Evolutionary conservation across 192 early-diverging fungal genomes (phyloP), one percentile per base, ranked within the genome.

Genomic region (Rhizoclosmatium globosum): DNA sequence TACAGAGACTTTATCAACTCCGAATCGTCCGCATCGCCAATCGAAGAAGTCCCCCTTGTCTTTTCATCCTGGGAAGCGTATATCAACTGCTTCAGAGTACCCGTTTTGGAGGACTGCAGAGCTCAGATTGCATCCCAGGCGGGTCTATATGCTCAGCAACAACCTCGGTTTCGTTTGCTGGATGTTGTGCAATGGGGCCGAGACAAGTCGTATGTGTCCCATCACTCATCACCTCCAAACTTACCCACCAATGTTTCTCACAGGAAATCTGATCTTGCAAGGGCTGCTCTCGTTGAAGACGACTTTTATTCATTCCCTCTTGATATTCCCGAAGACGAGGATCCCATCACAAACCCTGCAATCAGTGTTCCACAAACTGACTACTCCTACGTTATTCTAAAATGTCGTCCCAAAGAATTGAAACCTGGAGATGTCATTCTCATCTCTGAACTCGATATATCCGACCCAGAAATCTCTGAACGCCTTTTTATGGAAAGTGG

Each of bases 121-220:
- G 57, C 73, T n/a, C 45, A 74, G 60, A 60, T 74, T 13, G 73
- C 73, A 11, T 15, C 43, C 2, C n/a, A 74, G 7, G 73, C 73
- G n/a, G 56, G 56, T 19, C 45, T 74, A 0, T 74, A 43, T 43
- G 44, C 47, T 11, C 31, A 19, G 4, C 15, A 11, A 2, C 9
- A 21, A 17, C 15, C 43, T 1, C 57, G 73, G 9, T 64, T 74
- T n/a, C n/a, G 61, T 2, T 59, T 11, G 2, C 13, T 74, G 11
- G 73, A 74, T 21, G 73, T 74, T 4, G 56, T 64, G n/a, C 11
- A 7, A 45, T 74, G 73, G 73, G 71, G 71, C n/a, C 13, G 39
- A 23, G 64, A 38, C 64, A 39, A 65, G 39, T 38, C n/a, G 38
- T 38, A 3, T 17, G 21, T 39, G 64, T n/a, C 64, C n/a, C 21